phyloP scores from a whole-genome alignment of 1,284 basidiomycete species.

The Rhodotorula sp. region DNA sequence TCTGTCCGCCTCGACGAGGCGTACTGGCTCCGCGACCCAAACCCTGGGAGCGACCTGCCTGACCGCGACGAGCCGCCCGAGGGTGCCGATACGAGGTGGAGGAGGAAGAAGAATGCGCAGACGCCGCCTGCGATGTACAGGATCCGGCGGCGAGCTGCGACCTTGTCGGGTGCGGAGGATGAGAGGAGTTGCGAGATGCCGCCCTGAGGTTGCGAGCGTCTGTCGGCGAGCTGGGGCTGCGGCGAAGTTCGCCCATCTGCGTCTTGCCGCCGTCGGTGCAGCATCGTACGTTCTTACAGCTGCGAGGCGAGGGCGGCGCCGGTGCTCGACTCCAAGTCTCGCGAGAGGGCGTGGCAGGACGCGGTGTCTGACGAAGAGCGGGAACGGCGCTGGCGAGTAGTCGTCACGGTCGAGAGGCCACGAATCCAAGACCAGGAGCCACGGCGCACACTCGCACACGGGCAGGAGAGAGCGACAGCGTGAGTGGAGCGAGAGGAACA shows the following conservation, averaged over 20 bases:
- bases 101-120: constrained; percentile 31
- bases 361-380: too few relatives aligned
- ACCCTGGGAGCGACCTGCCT: constrained; percentile 37
- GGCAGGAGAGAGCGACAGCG: too few relatives aligned
- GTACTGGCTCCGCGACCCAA: constrained; percentile 27
- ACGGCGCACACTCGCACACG: too few relatives aligned
- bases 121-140: constrained; percentile 25
- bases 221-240: constrained; percentile 3
- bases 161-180: constrained; percentile 15
- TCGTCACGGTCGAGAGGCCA: too few relatives aligned
- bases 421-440: too few relatives aligned
- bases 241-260: constrained; percentile 6
- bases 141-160: not conserved
- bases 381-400: too few relatives aligned
- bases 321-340: too few relatives aligned
- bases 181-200: constrained; percentile 14
- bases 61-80: constrained; percentile 12
- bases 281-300: not conserved
- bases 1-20: constrained; percentile 35
- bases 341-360: too few relatives aligned
- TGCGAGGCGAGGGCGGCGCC: too few relatives aligned
- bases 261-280: constrained; percentile 21
- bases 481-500: too few relatives aligned
- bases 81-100: constrained; percentile 29
- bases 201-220: not conserved